A percentile compares a stretch with the other conserved stretches of the same genome.
Conservation (phyloP, 331 rosid genomes). For the Telfairia occidentalis region DNA sequence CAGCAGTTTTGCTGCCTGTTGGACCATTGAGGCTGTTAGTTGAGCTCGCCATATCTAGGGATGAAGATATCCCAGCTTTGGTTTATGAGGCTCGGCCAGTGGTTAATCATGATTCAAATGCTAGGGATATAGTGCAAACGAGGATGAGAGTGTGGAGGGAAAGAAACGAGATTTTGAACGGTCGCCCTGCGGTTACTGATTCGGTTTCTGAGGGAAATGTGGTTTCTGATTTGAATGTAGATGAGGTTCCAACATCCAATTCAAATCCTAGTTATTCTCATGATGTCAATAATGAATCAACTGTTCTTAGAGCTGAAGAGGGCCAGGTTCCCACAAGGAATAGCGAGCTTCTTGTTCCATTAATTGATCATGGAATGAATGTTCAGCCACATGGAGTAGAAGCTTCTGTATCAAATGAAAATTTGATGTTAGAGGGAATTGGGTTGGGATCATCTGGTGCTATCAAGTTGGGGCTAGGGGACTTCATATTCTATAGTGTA, state of each 20-base stretch:
- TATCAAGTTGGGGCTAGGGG: constrained; percentile 89
- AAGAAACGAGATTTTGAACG: constrained; percentile 31
- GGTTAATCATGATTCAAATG: constrained; percentile 21
- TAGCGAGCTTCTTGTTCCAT: constrained; percentile 40
- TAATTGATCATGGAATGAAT: constrained; percentile 38
- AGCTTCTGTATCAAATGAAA: constrained; percentile 26
- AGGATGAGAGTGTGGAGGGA: constrained; percentile 71
- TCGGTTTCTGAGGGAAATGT: constrained; percentile 21
- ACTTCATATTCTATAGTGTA: constrained; percentile 88
- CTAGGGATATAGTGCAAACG: constrained; percentile 22
- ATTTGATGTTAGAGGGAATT: constrained; percentile 66
- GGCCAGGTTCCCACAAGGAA: constrained; percentile 27
- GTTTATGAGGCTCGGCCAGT: constrained; percentile 94
- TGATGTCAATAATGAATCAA: constrained; percentile 14
- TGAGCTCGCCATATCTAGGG: constrained; percentile 81
- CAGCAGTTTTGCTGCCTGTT: constrained; percentile 74
- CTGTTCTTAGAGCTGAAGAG: constrained; percentile 49
- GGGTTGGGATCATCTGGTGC: constrained; percentile 88
- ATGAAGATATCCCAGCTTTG: constrained; percentile 86
- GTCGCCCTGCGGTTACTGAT: not conserved
- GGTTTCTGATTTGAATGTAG: constrained; percentile 13
- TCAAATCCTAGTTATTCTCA: constrained; percentile 4
- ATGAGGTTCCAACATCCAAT: constrained; percentile 15
- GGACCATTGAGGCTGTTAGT: constrained; percentile 82
- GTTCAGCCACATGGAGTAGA: constrained; percentile 19